Conservation (phyloP, 2,329 filamentous ascomycete species). For the Nemania sp. region DNA sequence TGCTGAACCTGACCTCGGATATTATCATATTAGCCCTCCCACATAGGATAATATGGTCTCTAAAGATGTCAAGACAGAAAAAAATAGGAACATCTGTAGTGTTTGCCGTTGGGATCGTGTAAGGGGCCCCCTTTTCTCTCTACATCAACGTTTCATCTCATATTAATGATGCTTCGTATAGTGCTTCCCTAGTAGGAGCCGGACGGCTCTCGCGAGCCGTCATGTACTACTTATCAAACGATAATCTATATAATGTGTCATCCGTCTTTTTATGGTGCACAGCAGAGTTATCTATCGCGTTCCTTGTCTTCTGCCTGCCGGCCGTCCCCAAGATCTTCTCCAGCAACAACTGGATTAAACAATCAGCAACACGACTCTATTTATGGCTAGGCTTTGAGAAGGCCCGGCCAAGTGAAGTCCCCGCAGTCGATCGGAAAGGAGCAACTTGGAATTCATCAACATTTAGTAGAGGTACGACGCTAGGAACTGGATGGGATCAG, state of each 20-base stretch:
- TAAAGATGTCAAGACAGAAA: conserved; percentile 56
- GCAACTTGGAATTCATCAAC: conserved; percentile 7
- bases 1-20: conserved; percentile 57
- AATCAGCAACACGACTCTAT: neutral
- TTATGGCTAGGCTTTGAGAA: conserved; percentile 1
- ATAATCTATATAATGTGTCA: conserved; percentile 33
- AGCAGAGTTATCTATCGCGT: conserved; percentile 27
- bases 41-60: conserved; percentile 55
- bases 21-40: conserved; percentile 56
- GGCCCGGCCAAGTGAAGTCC: neutral
- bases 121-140: conserved; percentile 7
- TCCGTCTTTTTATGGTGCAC: conserved; percentile 29
- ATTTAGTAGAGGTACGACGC: neutral
- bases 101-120: conserved; percentile 57
- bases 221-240: conserved; percentile 25
- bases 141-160: neutral
- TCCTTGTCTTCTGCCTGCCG: conserved; percentile 33
- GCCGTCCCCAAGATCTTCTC: conserved; percentile 28
- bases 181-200: conserved; percentile 23
- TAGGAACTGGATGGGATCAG: conserved; percentile 8
- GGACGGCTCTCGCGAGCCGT: conserved; percentile 26
- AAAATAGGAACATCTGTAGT: conserved; percentile 55
- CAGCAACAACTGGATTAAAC: conserved; percentile 14
- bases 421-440: neutral
- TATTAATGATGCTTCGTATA: conserved; percentile 13